Evolutionary conservation across 2,329 filamentous ascomycete genomes (phyloP).

Genomic region (Botrytis hyacinthi): DNA sequence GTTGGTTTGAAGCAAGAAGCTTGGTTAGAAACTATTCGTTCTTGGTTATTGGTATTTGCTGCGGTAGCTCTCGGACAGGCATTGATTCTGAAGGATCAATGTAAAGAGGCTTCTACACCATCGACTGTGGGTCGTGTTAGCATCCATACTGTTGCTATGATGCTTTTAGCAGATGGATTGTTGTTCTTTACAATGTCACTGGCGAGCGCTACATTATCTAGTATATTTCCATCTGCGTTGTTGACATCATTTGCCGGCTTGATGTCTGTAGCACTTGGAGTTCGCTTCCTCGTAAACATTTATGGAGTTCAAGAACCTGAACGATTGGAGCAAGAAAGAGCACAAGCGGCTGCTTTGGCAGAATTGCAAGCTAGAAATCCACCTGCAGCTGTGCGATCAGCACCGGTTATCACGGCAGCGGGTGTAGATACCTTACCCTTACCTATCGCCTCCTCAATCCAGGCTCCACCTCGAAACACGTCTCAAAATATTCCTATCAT

Average conservation of each 20-base stretch:
- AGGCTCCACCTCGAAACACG: constrained; percentile 14
- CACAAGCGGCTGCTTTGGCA: constrained; percentile 31
- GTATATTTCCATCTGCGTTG: constrained; percentile 57
- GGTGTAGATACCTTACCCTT: constrained; percentile 28
- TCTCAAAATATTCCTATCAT: constrained; percentile 48
- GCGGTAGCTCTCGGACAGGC: constrained; percentile 60
- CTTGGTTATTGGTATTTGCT: constrained; percentile 58
- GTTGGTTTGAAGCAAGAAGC: constrained; percentile 60
- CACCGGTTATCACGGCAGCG: constrained; percentile 32
- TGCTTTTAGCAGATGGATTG: constrained; percentile 62
- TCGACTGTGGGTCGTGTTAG: constrained; percentile 66
- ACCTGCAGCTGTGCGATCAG: constrained; percentile 23
- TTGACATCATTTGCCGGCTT: constrained; percentile 53
- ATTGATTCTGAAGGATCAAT: constrained; percentile 60
- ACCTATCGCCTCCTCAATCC: constrained; percentile 11
- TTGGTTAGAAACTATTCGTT: constrained; percentile 54
- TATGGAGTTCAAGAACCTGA: constrained; percentile 61
- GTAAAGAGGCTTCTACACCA: constrained; percentile 64
- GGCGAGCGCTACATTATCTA: constrained; percentile 54
- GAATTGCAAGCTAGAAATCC: constrained; percentile 33
- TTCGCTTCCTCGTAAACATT: constrained; percentile 58
- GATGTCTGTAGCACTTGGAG: constrained; percentile 56
- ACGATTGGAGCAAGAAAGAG: constrained; percentile 42
- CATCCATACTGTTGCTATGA: constrained; percentile 59
- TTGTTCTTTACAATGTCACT: constrained; percentile 55